Conservation (phyloP, 2,329 filamentous ascomycete species). For the Orbilia ellipsospora region DNA sequence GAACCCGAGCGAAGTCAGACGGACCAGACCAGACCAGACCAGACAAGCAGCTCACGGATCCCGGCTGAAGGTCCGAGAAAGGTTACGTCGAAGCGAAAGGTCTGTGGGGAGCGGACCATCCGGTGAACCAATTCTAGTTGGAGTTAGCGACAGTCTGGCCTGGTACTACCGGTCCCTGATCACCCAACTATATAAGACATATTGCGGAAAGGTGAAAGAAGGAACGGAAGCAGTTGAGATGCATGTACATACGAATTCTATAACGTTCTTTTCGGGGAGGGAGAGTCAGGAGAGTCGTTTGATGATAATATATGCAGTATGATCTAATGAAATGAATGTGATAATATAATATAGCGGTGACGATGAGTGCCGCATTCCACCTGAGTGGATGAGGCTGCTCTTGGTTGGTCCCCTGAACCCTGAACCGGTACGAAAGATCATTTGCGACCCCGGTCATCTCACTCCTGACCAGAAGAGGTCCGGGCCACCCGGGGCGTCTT, state of each 20-base stretch:
- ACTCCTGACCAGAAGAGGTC: neutral
- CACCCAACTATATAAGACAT: neutral
- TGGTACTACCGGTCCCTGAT: neutral
- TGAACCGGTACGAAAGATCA: too few relatives aligned
- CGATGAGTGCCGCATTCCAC: neutral
- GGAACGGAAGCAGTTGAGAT: neutral
- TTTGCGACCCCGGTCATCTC: too few relatives aligned
- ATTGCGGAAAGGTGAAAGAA: neutral
- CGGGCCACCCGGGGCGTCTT: conserved; percentile 11
- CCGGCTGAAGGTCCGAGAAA: conserved; percentile 9
- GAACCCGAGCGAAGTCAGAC: neutral
- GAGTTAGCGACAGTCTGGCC: conserved; percentile 15
- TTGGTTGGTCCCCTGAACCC: too few relatives aligned
- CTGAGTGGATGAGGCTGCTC: too few relatives aligned
- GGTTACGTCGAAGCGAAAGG: conserved; percentile 27
- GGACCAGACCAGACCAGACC: neutral
- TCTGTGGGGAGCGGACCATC: conserved; percentile 11
- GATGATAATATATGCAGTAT: neutral
- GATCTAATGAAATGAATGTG: neutral
- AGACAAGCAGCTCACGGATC: neutral
- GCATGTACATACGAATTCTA: too few relatives aligned
- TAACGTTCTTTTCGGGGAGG: neutral
- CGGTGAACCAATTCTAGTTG: neutral
- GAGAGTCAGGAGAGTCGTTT: conserved; percentile 1
- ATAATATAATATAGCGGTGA: neutral